Evolutionary conservation across 495 filamentous ascomycete species (phyloP).

Genomic region (Friedmanniomyces endolithicus): DNA sequence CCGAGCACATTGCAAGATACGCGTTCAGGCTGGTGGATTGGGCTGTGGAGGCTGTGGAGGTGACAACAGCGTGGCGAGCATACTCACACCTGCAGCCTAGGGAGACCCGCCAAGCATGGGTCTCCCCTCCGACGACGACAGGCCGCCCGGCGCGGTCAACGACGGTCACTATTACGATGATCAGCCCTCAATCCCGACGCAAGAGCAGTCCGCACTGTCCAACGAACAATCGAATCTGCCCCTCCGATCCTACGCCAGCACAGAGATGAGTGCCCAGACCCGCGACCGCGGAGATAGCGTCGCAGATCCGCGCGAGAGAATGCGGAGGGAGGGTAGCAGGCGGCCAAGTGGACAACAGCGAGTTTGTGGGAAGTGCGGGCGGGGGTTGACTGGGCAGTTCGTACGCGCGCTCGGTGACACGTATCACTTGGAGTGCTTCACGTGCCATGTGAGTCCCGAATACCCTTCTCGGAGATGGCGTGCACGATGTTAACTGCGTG

Average conservation of each 20-base stretch:
- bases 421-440: constrained; percentile 96
- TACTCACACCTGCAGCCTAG: neutral
- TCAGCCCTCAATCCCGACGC: neutral
- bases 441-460: constrained; percentile 70
- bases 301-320: constrained; percentile 2
- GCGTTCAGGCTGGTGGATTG: no score
- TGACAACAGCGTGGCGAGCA: neutral
- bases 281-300: neutral
- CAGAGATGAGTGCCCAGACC: neutral
- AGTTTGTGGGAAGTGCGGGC: constrained; percentile 78
- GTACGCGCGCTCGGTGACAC: constrained; percentile 84
- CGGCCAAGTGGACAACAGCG: constrained; percentile 31
- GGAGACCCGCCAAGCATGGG: constrained; percentile 7
- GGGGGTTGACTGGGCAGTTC: constrained; percentile 83
- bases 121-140: constrained; percentile 8
- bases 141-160: constrained; percentile 4
- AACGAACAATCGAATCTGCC: neutral
- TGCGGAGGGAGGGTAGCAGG: constrained; percentile 14
- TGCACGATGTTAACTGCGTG: neutral
- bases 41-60: no score
- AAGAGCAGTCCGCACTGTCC: neutral
- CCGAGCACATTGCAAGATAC: no score
- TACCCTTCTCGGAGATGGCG: constrained; percentile 3
- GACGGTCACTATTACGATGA: constrained; percentile 11
- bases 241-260: neutral